Conservation (phyloP, 1,139 yeast genomes). For the Candida sojae region DNA sequence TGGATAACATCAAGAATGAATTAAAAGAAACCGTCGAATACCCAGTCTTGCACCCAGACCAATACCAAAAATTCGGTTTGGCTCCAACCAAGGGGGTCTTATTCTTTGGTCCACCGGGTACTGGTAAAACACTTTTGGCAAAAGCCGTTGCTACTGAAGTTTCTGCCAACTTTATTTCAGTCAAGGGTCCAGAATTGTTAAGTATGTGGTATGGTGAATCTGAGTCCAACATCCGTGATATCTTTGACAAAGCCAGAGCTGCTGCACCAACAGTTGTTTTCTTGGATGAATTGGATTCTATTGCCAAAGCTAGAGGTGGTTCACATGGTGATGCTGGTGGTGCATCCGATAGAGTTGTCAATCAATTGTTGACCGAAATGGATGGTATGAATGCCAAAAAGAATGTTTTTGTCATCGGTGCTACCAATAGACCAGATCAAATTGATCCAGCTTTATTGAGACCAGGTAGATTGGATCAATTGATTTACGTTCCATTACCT, state of each 20-base stretch:
- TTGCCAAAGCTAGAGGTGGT: conserved; percentile 97
- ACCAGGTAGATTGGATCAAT: conserved; percentile 99
- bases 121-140: conserved; percentile 96
- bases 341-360: conserved; percentile 97
- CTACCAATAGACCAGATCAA: conserved; percentile 98
- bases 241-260: conserved; percentile 97
- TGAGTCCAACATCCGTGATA: conserved; percentile 94
- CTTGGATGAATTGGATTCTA: conserved; percentile 95
- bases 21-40: conserved; percentile 98
- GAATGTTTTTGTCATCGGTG: conserved; percentile 98
- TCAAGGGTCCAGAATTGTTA: conserved; percentile 94
- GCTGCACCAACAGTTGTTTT: conserved; percentile 99
- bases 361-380: conserved; percentile 97
- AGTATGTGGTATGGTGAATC: conserved; percentile 99
- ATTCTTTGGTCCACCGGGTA: conserved; percentile 99
- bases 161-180: conserved; percentile 93
- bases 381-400: conserved; percentile 99
- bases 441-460: conserved; percentile 98
- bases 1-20: conserved; percentile 93
- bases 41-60: conserved; percentile 98
- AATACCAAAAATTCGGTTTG: conserved; percentile 95
- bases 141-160: conserved; percentile 99
- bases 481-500: conserved; percentile 97
- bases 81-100: conserved; percentile 98
- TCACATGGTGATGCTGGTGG: conserved; percentile 95